phyloP scores from a whole-genome alignment of 176 grass and related monocot genomes.

The Oryza officinalis region DNA sequence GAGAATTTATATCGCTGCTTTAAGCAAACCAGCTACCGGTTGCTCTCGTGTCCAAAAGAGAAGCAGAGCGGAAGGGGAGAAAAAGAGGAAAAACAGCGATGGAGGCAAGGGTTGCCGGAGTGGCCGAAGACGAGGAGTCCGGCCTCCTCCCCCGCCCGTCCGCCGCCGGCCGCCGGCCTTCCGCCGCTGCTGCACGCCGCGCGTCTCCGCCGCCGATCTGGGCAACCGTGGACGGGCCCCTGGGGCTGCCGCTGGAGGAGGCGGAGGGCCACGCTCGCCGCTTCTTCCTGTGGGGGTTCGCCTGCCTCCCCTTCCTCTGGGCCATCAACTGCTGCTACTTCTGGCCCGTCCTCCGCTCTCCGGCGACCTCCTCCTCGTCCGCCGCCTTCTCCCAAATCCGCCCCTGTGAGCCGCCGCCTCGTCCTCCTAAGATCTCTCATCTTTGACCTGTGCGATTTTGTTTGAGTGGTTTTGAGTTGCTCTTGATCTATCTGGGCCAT shows the following conservation, averaged over 20 bases:
- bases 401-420: slow-evolving; percentile 61
- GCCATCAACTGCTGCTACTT: slow-evolving; percentile 96
- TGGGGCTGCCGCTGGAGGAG: slow-evolving; percentile 78
- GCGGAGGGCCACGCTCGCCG: slow-evolving; percentile 64
- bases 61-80: not conserved
- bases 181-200: not conserved
- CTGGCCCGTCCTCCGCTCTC: slow-evolving; percentile 79
- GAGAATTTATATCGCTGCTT: no score
- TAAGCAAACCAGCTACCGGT: no score
- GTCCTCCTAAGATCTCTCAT: slow-evolving; percentile 27
- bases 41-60: no score
- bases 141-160: slow-evolving; percentile 39
- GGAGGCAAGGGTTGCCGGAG: slow-evolving; percentile 50
- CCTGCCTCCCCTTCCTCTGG: slow-evolving; percentile 89
- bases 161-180: not conserved
- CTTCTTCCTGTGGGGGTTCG: slow-evolving; percentile 95
- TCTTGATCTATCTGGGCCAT: not conserved
- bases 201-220: slow-evolving; percentile 37
- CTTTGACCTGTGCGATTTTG: not conserved
- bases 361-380: slow-evolving; percentile 25
- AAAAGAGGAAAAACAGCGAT: not conserved
- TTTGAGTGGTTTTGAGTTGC: not conserved
- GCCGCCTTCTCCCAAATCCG: slow-evolving; percentile 62
- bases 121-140: slow-evolving; percentile 50
- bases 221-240: slow-evolving; percentile 82